Evolutionary conservation across 352 stramenopile genomes (phyloP).

Genomic region (Globisporangium rhizosaccharum): DNA sequence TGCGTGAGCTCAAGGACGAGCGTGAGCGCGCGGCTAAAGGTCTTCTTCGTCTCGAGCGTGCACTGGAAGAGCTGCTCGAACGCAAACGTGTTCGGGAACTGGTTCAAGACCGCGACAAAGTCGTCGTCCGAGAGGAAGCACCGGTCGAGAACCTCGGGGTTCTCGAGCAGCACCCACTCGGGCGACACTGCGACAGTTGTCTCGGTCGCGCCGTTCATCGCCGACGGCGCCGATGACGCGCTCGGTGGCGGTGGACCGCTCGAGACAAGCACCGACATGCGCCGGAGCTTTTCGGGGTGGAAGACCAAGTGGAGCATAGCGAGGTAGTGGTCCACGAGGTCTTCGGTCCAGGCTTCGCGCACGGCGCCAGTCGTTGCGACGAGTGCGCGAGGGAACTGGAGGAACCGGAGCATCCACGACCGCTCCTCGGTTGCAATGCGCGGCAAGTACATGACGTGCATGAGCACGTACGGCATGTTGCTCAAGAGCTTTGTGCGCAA

Average conservation of each 20-base stretch:
- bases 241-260: constrained; percentile 34
- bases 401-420: constrained; percentile 72
- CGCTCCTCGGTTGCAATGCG: constrained; percentile 72
- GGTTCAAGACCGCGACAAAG: constrained; percentile 78
- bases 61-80: constrained; percentile 73
- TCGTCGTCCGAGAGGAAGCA: constrained; percentile 83
- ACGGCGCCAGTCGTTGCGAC: constrained; percentile 47
- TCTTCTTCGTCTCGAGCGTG: constrained; percentile 70
- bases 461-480: constrained; percentile 81
- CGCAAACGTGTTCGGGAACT: constrained; percentile 80
- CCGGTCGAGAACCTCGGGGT: constrained; percentile 72
- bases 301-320: constrained; percentile 85
- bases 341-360: constrained; percentile 67
- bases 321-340: constrained; percentile 81
- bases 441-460: constrained; percentile 84
- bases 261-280: constrained; percentile 66
- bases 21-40: constrained; percentile 68
- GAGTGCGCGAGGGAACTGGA: constrained; percentile 77
- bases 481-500: constrained; percentile 54
- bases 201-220: constrained; percentile 20
- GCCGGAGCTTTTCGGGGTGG: constrained; percentile 74
- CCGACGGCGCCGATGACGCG: constrained; percentile 6
- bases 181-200: constrained; percentile 33
- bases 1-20: constrained; percentile 74
- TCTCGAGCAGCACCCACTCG: constrained; percentile 82